These are phyloP conservation scores for Microsporum canis DNA, from an alignment of 2,329 filamentous ascomycete genomes.

Conservation along the genomic window DNA sequence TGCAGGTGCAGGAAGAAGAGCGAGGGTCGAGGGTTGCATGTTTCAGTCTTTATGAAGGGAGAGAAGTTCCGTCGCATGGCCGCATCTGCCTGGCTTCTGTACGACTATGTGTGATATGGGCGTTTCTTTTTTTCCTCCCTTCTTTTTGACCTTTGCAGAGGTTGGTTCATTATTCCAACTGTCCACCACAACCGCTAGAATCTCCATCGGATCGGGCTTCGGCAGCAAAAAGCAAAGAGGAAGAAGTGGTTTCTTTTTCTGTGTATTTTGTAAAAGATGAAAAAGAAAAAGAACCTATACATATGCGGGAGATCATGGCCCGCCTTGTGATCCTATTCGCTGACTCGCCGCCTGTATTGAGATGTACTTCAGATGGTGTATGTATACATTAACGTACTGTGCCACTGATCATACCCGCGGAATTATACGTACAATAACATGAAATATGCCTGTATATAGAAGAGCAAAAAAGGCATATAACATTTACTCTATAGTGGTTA, in stretches of 20 bases:
- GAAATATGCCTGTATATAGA: too few species aligned
- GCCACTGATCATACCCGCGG: too few species aligned
- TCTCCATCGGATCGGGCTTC: not conserved
- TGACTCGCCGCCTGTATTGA: not conserved
- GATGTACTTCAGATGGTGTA: not conserved
- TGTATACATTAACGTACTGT: not conserved
- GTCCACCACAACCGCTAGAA: not conserved
- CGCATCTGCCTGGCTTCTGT: too few species aligned
- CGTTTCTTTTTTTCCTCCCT: not conserved
- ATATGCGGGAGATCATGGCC: not conserved
- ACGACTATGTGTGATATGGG: not conserved
- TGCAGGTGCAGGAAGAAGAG: not conserved
- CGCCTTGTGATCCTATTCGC: conserved; percentile 2
- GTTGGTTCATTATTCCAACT: not conserved
- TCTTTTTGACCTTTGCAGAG: not conserved
- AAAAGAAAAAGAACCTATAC: not conserved
- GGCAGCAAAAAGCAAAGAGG: not conserved
- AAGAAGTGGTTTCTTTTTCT: not conserved
- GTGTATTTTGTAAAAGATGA: too few species aligned
- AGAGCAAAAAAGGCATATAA: too few species aligned
- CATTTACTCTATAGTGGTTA: too few species aligned
- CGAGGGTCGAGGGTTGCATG: not conserved
- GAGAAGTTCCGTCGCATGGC: not conserved
- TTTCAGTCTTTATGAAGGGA: conserved; percentile 1
- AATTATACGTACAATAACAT: too few species aligned